These are phyloP conservation scores for Ilyonectria sp. DNA, from an alignment of 2,329 filamentous ascomycete species.

Conservation along the genomic window DNA sequence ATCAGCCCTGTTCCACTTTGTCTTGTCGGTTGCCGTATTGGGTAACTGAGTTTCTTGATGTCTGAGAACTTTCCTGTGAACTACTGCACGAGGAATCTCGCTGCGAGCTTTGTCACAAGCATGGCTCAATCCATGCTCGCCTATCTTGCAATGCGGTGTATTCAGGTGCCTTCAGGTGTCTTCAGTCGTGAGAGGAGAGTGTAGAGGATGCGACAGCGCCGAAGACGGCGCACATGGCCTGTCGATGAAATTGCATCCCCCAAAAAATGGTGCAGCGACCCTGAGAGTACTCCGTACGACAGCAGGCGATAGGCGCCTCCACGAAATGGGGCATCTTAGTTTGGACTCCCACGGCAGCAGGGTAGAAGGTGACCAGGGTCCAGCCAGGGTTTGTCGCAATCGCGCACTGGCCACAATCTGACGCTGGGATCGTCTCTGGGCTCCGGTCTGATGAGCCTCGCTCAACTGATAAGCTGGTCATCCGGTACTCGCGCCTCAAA, in stretches of 20 bases:
- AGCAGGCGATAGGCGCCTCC: neutral
- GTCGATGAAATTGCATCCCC: neutral
- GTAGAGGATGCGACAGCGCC: constrained; percentile 10
- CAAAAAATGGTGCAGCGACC: constrained; percentile 7
- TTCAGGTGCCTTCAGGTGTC: constrained; percentile 17
- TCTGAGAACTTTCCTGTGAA: constrained; percentile 36
- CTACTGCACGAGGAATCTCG: constrained; percentile 41
- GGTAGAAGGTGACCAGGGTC: constrained; percentile 31
- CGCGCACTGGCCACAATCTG: constrained; percentile 41
- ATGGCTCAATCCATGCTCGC: constrained; percentile 32
- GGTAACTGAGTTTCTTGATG: constrained; percentile 36
- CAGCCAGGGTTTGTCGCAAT: constrained; percentile 35
- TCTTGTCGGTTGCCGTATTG: constrained; percentile 34
- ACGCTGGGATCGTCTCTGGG: constrained; percentile 30
- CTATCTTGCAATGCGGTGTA: constrained; percentile 28
- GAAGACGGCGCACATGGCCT: constrained; percentile 5
- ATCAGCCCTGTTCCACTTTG: constrained; percentile 39
- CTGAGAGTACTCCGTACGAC: constrained; percentile 7
- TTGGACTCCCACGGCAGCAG: constrained; percentile 16
- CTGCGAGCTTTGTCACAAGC: constrained; percentile 42
- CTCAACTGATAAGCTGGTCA: constrained; percentile 35
- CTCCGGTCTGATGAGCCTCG: constrained; percentile 34
- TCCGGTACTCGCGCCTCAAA: constrained; percentile 31
- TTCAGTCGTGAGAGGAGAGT: constrained; percentile 13
- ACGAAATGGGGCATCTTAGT: neutral